Percentiles rank a stretch among this genome's conserved stretches.
Conservation (phyloP, 768 basidiomycete species). For the Mycena venus region DNA sequence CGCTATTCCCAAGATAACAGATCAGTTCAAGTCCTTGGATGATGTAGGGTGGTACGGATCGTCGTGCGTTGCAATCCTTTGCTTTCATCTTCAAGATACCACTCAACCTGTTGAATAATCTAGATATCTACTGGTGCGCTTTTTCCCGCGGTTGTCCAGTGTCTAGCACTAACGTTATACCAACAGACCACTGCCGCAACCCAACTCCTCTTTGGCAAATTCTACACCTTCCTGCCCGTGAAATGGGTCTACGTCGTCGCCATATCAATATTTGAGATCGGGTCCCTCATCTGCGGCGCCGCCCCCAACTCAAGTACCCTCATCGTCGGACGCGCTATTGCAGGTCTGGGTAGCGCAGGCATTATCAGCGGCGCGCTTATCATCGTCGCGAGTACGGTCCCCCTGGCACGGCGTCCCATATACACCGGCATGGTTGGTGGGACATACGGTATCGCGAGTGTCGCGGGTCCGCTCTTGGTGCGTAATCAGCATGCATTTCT, state of each 20-base stretch:
- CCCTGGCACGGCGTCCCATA: slow-evolving; percentile 44
- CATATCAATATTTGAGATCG: slow-evolving; percentile 57
- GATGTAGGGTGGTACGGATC: slow-evolving; percentile 36
- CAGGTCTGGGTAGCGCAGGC: slow-evolving; percentile 60
- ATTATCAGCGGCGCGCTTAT: slow-evolving; percentile 37
- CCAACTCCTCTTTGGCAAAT: slow-evolving; percentile 37
- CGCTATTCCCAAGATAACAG: slow-evolving; percentile 45
- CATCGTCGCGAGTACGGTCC: slow-evolving; percentile 43
- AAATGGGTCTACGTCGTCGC: slow-evolving; percentile 33
- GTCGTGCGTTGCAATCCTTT: slow-evolving; percentile 37
- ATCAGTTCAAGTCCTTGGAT: slow-evolving; percentile 43
- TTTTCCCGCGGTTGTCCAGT: neutral
- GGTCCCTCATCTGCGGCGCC: slow-evolving; percentile 57
- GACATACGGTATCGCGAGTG: slow-evolving; percentile 35
- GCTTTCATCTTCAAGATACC: slow-evolving; percentile 33
- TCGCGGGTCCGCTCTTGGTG: slow-evolving; percentile 43
- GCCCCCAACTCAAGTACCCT: slow-evolving; percentile 43
- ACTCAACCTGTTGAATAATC: neutral
- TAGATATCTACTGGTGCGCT: slow-evolving; percentile 10
- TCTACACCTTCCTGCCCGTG: slow-evolving; percentile 38
- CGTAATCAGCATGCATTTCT: neutral
- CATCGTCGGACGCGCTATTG: slow-evolving; percentile 59
- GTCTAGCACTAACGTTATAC: neutral
- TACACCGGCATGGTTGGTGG: slow-evolving; percentile 57
- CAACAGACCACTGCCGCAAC: slow-evolving; percentile 35